Evolutionary conservation across 306 rosid genomes (phyloP), one percentile per base, ranked within the genome.

Genomic region (Sechiopsis laciniata): DNA sequence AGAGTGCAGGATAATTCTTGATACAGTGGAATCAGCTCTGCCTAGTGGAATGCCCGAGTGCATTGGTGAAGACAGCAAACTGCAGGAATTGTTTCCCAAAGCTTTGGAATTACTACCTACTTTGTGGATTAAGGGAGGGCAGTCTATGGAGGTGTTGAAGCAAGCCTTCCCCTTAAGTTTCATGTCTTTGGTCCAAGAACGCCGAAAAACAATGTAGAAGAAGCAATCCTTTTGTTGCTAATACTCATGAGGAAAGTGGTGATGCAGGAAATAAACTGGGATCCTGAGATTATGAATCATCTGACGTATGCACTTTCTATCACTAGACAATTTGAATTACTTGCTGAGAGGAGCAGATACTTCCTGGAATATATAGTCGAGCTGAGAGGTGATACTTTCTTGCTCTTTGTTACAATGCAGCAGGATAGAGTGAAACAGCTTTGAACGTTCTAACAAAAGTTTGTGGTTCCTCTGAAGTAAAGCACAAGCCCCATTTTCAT

Each of bases 321-420:
- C 78, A 71, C 88, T 0, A 88, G 95, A 62, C 83, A 84, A 80
- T 84, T 86, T 73, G 90, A 89, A 76, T 73, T 84, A 48, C 78
- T 94, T 75, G 99, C 99, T 11, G 85, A 80, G 63, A 86, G 52
- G 96, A 91, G 84, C 92, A 89, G 91, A 77, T 85, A 72, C 86
- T 85, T 81, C 97, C 97, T 0, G 97, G 95, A 54, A 78, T 84
- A 35, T 85, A 80, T 53, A 65, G 72, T 68, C 86, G 99, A 78
- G 84, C 87, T 7, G 91, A 91, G 79, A 85, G 87, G 76, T 91
- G 97, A 95, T 89, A 89, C 85, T 79, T 85, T 77, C 99, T 94
- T 58, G 95, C 99, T 75, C 97, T 94, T 64, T 94, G 97, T 81
- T 89, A 86, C 75, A 84, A 84, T 77, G 97, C 96, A 2, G 89